Evolutionary conservation across 306 rosid species (phyloP), one percentile per base, ranked within the genome.

Genomic region (Lithocarpus polystachyus): DNA sequence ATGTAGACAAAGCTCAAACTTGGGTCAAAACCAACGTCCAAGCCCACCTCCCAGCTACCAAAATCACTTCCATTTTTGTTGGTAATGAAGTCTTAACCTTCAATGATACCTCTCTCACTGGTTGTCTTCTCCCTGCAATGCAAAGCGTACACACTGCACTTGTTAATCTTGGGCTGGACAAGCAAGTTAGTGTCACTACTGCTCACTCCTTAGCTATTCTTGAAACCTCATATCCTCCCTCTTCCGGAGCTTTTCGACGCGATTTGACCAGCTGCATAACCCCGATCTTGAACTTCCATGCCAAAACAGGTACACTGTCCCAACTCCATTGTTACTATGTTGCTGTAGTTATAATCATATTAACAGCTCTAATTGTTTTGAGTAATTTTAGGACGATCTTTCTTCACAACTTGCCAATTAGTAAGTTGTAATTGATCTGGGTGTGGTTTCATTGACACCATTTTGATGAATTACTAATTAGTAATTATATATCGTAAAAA

Each of bases 61-160:
- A 91, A 2, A 90, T 96, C 84, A 87, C 94, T 72, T 85, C 88
- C 80, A 90, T 96, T 76, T 93, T 93, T 75, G 99, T 96, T 17
- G 99, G 99, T 2, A 96, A 96, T 75, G 99, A 96, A 67, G 82
- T 96, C 28, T 85, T 96, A 6, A 93, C 99, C 64, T 91, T 96
- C 90, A 91, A 93, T 82, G 99, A 96, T 72, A 73, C 94, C 20
- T 82, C 94, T 15, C 85, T 93, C 7, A 87, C 73, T 48, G 80
- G 75, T 17, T 68, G 43, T 72, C 89, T 96, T 60, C 91, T 96
- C 10, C 98, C 98, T 1, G 99, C 99, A 1, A 93, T 96, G 99
- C 90, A 90, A 74, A 79, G 87, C 72, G 84, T 96, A 5, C 99
- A 96, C 87, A 17, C 92, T 10, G 94, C 98, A 4, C 89, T 96